Evolutionary conservation across 805 yeast species (phyloP).

Genomic region (Kazachstania bromeliacearum): DNA sequence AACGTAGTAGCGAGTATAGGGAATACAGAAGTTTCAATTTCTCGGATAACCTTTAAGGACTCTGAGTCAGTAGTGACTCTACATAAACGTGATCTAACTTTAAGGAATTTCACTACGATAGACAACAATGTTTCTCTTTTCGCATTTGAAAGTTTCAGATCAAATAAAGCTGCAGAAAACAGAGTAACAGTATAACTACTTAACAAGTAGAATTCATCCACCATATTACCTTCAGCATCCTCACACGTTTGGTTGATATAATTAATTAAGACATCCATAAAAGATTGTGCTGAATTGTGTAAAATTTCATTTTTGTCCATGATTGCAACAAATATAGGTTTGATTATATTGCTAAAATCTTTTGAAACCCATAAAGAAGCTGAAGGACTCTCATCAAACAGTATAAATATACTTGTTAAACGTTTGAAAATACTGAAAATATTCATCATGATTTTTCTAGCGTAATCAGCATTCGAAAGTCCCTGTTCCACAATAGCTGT

Average conservation of each 20-base stretch:
- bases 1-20: slow-evolving; percentile 29
- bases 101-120: slow-evolving; percentile 31
- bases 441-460: slow-evolving; percentile 16
- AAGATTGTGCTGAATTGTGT: slow-evolving; percentile 27
- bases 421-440: slow-evolving; percentile 18
- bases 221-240: slow-evolving; percentile 6
- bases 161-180: slow-evolving; percentile 28
- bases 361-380: slow-evolving; percentile 8
- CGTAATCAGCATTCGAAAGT: slow-evolving; percentile 9
- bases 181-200: slow-evolving; percentile 30
- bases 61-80: slow-evolving; percentile 18
- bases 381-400: slow-evolving; percentile 4
- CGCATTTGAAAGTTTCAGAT: slow-evolving; percentile 19
- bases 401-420: slow-evolving; percentile 12
- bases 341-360: slow-evolving; percentile 11
- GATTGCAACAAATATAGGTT: slow-evolving; percentile 32
- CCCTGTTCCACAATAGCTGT: background rate
- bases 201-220: slow-evolving; percentile 9
- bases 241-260: slow-evolving; percentile 15
- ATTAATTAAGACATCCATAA: slow-evolving; percentile 21
- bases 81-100: slow-evolving; percentile 26
- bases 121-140: slow-evolving; percentile 29
- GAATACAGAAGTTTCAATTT: slow-evolving; percentile 22
- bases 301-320: slow-evolving; percentile 29
- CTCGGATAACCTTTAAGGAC: slow-evolving; percentile 12